Evolutionary conservation across 2,329 filamentous ascomycete genomes (phyloP).

Genomic region (Thielaviopsis musarum): DNA sequence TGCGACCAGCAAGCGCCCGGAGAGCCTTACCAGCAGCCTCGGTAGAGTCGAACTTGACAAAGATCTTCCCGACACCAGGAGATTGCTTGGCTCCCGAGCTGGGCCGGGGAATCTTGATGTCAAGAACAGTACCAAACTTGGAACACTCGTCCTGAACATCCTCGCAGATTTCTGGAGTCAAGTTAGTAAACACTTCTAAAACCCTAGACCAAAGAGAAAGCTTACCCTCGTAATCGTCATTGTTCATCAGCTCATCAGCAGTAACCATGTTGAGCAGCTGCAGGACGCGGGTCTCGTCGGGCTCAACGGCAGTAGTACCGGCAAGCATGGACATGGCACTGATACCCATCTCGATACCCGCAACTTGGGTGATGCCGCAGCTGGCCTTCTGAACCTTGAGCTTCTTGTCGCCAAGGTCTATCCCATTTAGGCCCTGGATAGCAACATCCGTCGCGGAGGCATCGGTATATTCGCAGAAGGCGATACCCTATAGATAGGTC

Average conservation of each 20-base stretch:
- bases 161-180: conserved; percentile 69
- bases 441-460: conserved; percentile 61
- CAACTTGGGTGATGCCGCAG: conserved; percentile 82
- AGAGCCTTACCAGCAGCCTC: conserved; percentile 73
- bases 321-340: conserved; percentile 97
- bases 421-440: conserved; percentile 78
- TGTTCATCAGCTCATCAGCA: conserved; percentile 80
- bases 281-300: conserved; percentile 68
- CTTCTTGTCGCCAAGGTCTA: conserved; percentile 77
- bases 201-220: neutral
- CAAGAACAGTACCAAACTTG: conserved; percentile 73
- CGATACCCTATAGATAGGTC: conserved; percentile 52
- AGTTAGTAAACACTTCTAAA: conserved; percentile 20
- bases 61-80: conserved; percentile 92
- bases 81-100: conserved; percentile 67
- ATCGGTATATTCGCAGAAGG: conserved; percentile 89
- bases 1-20: conserved; percentile 77
- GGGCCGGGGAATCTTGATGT: conserved; percentile 87
- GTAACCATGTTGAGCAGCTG: conserved; percentile 98
- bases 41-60: conserved; percentile 71
- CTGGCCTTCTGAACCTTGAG: conserved; percentile 80
- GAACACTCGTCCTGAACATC: conserved; percentile 85
- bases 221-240: conserved; percentile 86
- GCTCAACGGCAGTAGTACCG: conserved; percentile 63
- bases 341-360: conserved; percentile 85